A percentile compares a stretch with the other conserved stretches of the same genome.
phyloP scores from a whole-genome alignment of 2,329 filamentous ascomycete genomes.

The Colletotrichum chlorophyti region DNA sequence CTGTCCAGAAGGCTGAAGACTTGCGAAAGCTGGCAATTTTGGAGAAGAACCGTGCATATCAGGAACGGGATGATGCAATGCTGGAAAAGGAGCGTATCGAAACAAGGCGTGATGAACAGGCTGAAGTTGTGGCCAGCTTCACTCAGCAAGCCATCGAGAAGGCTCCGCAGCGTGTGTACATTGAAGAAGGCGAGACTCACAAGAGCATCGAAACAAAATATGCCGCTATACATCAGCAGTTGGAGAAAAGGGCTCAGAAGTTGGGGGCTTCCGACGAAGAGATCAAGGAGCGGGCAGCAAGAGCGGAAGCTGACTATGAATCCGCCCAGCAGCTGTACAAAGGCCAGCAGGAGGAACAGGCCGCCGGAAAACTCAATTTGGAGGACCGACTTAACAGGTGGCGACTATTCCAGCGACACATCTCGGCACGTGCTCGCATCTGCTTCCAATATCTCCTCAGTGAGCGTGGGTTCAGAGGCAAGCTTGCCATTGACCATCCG shows the following conservation, averaged over 20 bases:
- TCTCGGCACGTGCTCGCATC: constrained; percentile 83
- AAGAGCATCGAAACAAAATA: constrained; percentile 62
- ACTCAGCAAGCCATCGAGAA: constrained; percentile 60
- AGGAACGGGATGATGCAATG: constrained; percentile 55
- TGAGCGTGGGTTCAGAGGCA: constrained; percentile 87
- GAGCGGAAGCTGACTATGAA: constrained; percentile 48
- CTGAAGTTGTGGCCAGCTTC: constrained; percentile 58
- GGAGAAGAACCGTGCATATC: constrained; percentile 68
- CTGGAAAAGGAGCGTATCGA: constrained; percentile 52
- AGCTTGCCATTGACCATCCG: constrained; percentile 78
- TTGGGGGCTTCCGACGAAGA: constrained; percentile 71
- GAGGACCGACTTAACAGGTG: constrained; percentile 76
- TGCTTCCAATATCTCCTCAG: constrained; percentile 89
- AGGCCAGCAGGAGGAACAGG: constrained; percentile 49
- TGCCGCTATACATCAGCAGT: constrained; percentile 60
- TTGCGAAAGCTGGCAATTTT: constrained; percentile 60
- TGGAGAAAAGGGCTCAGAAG: constrained; percentile 62
- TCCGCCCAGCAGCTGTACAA: constrained; percentile 47
- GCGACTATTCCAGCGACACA: constrained; percentile 81
- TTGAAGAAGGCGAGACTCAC: constrained; percentile 70
- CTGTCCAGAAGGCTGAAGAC: constrained; percentile 54
- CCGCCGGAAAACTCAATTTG: constrained; percentile 65
- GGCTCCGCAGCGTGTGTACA: constrained; percentile 61
- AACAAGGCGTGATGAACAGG: constrained; percentile 53
- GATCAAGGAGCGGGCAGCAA: constrained; percentile 58